phyloP scores from a whole-genome alignment of 2,329 filamentous ascomycete species.

The Colletotrichum sp. region DNA sequence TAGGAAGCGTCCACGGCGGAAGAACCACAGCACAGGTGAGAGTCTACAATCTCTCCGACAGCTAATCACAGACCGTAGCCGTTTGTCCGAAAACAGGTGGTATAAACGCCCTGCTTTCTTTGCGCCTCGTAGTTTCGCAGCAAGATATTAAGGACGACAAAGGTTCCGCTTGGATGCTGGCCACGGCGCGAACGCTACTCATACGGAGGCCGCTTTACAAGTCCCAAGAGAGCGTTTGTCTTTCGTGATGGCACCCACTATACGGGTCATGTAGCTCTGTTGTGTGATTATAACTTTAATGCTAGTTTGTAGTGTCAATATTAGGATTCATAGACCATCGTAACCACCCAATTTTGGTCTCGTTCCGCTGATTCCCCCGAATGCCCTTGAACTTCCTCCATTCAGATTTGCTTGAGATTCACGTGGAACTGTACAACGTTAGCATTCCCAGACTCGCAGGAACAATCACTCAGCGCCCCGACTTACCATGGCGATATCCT shows the following conservation, averaged over 20 bases:
- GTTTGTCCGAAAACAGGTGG: background rate
- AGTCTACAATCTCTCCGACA: background rate
- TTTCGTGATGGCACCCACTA: background rate
- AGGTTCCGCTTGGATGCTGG: background rate
- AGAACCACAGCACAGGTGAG: background rate
- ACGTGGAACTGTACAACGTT: constrained; percentile 15
- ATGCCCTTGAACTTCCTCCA: background rate
- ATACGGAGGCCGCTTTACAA: background rate
- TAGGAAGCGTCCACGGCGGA: fast-evolving
- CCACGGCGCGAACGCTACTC: background rate
- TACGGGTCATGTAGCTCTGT: background rate
- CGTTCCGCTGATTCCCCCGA: background rate
- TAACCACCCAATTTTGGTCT: background rate
- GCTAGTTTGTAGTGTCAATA: background rate
- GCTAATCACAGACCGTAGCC: fast-evolving
- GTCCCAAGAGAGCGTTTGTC: background rate
- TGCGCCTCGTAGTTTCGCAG: background rate
- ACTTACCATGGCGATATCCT: constrained; percentile 37
- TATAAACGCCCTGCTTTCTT: fast-evolving
- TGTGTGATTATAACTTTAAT: background rate
- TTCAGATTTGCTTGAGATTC: constrained; percentile 15
- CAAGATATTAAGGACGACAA: background rate
- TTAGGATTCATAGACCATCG: background rate
- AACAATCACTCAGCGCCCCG: background rate
- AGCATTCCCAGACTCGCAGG: background rate